phyloP scores from a whole-genome alignment of 768 basidiomycete species.

The Psilocybe cubensis region DNA sequence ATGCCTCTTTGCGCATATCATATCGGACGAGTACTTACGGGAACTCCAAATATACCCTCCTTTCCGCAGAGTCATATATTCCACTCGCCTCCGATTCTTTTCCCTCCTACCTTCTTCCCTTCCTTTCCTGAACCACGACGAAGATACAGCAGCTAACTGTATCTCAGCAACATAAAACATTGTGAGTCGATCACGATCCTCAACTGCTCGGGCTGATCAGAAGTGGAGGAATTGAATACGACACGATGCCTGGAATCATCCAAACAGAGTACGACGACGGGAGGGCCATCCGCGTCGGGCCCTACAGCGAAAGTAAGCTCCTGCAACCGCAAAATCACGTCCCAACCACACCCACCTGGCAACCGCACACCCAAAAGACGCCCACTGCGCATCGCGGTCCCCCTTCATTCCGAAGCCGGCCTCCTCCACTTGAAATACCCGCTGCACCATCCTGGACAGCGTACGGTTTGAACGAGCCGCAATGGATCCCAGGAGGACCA shows the following conservation, averaged over 20 bases:
- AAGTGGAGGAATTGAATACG: background rate
- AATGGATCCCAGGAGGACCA: background rate
- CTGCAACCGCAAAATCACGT: too few relatives aligned
- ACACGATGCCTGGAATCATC: background rate
- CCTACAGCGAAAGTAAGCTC: background rate
- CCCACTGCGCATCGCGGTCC: background rate
- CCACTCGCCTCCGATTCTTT: too few relatives aligned
- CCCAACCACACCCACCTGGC: background rate
- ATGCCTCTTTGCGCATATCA: background rate
- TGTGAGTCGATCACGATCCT: background rate
- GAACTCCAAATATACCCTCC: background rate
- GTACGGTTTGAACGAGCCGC: constrained; percentile 3
- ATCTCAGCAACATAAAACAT: background rate
- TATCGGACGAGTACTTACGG: background rate
- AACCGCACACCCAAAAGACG: too few relatives aligned
- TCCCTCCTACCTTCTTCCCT: background rate
- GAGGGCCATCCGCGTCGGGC: background rate
- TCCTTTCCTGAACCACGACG: background rate
- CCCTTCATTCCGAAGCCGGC: background rate
- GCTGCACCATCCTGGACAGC: background rate
- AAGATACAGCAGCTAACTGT: background rate
- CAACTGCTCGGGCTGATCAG: background rate
- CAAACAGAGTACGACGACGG: background rate
- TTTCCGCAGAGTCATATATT: background rate
- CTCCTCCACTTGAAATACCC: background rate